These are phyloP conservation scores for Backusella parvicylindrica DNA, from an alignment of 192 early-diverging fungal genomes.

Conservation along the genomic window DNA sequence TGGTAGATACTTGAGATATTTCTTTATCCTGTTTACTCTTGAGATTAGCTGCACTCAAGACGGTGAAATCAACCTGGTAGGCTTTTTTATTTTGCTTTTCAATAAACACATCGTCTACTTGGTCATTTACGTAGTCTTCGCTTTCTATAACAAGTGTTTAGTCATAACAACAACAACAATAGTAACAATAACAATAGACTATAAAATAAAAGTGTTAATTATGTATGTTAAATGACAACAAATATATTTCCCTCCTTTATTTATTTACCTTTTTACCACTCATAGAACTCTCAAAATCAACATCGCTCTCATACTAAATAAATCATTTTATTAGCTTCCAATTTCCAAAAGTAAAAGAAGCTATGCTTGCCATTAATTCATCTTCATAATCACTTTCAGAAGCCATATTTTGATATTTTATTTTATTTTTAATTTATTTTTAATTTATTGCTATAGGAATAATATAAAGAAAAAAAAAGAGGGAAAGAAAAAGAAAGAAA, in stretches of 20 bases:
- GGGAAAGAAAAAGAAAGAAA: neutral
- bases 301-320: slow-evolving; percentile 7
- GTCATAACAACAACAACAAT: too few relatives aligned
- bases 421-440: neutral
- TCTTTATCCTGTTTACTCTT: slow-evolving; percentile 60
- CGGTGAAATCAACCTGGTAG: slow-evolving; percentile 76
- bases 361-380: slow-evolving; percentile 25
- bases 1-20: slow-evolving; percentile 65
- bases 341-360: too few relatives aligned
- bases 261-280: slow-evolving; percentile 12
- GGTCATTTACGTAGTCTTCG: slow-evolving; percentile 40
- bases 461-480: neutral
- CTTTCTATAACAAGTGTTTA: neutral
- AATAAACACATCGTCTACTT: slow-evolving; percentile 57
- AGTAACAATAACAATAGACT: too few relatives aligned
- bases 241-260: neutral
- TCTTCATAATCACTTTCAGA: slow-evolving; percentile 30
- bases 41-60: slow-evolving; percentile 61
- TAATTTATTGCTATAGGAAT: neutral
- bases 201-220: neutral
- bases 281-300: slow-evolving; percentile 9
- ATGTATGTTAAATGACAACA: neutral
- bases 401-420: slow-evolving; percentile 11
- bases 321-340: too few relatives aligned
- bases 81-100: slow-evolving; percentile 60